Evolutionary conservation across 83 land plant genomes (phyloP).

Genomic region (Diphasiastrum complanatum): DNA sequence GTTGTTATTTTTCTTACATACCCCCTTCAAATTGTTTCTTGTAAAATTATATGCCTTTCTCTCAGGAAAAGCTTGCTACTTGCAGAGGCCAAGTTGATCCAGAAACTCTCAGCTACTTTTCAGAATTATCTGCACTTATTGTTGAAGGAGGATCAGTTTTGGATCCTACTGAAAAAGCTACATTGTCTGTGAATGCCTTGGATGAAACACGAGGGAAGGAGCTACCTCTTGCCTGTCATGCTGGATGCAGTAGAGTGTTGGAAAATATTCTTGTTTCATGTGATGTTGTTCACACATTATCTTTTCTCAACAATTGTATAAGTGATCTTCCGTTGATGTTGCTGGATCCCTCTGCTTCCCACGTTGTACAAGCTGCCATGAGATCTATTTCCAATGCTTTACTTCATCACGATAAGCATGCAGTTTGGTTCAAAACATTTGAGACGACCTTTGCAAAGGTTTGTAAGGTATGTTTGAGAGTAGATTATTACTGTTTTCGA

Average conservation of each 20-base stretch:
- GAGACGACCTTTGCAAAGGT: conserved; percentile 49
- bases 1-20: no score
- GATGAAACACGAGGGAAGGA: conserved; percentile 89
- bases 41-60: no score
- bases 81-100: conserved; percentile 77
- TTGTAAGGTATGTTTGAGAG: conserved; percentile 52
- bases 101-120: conserved; percentile 60
- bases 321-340: conserved; percentile 47
- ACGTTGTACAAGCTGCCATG: conserved; percentile 77
- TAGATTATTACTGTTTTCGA: neutral
- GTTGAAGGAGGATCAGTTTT: conserved; percentile 35
- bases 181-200: conserved; percentile 64
- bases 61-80: no score
- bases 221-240: conserved; percentile 67
- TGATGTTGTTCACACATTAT: conserved; percentile 48
- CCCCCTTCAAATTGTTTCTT: no score
- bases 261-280: conserved; percentile 62
- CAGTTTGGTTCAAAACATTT: conserved; percentile 32
- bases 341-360: conserved; percentile 72
- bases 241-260: conserved; percentile 58
- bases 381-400: conserved; percentile 53
- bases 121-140: conserved; percentile 60
- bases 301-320: conserved; percentile 49
- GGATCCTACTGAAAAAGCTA: conserved; percentile 53
- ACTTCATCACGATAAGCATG: conserved; percentile 28